Percentiles rank a stretch among this genome's conserved stretches.
Conservation (phyloP, 2,329 filamentous ascomycete genomes). For the Biscogniauxia sp. region DNA sequence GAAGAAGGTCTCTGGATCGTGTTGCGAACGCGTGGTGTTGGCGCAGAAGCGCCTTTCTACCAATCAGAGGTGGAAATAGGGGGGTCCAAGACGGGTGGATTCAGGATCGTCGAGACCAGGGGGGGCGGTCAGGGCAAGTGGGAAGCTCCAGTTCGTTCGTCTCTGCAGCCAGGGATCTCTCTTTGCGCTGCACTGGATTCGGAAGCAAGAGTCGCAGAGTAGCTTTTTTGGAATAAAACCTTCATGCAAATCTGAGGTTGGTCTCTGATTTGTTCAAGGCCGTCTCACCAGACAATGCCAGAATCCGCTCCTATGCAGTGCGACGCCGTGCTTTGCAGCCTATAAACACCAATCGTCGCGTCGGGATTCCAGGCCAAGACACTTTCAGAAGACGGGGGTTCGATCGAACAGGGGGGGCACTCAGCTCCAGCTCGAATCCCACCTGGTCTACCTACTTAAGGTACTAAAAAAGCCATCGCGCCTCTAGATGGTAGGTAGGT, state of each 20-base stretch:
- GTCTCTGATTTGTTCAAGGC: constrained; percentile 18
- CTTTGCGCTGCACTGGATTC: constrained; percentile 14
- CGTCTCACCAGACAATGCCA: constrained; percentile 19
- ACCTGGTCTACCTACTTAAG: constrained; percentile 2
- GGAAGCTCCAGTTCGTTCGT: background rate
- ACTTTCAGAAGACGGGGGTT: constrained; percentile 8
- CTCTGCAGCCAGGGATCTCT: background rate
- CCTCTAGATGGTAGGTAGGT: too few species aligned
- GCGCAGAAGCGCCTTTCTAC: constrained; percentile 21
- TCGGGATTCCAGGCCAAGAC: constrained; percentile 20
- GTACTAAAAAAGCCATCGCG: constrained; percentile 11
- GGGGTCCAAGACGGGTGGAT: constrained; percentile 6
- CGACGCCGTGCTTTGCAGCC: background rate
- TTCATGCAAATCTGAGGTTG: constrained; percentile 21
- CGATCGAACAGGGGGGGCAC: constrained; percentile 8
- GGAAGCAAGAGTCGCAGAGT: constrained; percentile 15
- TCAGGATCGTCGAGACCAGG: constrained; percentile 4
- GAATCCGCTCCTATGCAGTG: constrained; percentile 15
- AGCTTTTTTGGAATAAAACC: constrained; percentile 12
- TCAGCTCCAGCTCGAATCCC: constrained; percentile 5
- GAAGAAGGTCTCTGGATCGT: constrained; percentile 17
- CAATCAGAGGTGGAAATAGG: constrained; percentile 16
- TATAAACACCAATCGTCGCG: constrained; percentile 31
- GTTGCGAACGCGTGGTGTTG: constrained; percentile 33
- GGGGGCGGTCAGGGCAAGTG: background rate